These are phyloP conservation scores for Dacryopinax primogenitus DNA, from an alignment of 768 basidiomycete genomes.

Conservation along the genomic window DNA sequence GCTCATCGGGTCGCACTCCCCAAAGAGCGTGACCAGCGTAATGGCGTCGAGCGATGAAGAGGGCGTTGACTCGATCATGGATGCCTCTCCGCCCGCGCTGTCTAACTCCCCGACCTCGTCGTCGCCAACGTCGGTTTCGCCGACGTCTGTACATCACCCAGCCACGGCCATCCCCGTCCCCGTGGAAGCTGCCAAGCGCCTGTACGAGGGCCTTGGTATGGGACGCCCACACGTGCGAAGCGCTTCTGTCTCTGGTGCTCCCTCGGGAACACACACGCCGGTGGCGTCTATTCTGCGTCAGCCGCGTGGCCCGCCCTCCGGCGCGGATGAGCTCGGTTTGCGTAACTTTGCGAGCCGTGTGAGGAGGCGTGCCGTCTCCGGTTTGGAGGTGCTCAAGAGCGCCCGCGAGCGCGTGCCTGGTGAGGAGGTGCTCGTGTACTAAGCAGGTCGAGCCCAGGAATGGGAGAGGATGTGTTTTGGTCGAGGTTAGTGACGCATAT, in stretches of 20 bases:
- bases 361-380: constrained; percentile 71
- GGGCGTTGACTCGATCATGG: neutral
- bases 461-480: neutral
- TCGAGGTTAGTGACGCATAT: neutral
- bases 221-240: constrained; percentile 40
- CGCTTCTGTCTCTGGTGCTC: constrained; percentile 22
- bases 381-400: constrained; percentile 63
- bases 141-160: constrained; percentile 34
- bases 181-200: constrained; percentile 74
- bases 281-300: constrained; percentile 66
- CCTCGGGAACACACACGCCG: constrained; percentile 40
- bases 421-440: constrained; percentile 5
- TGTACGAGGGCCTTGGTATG: constrained; percentile 80
- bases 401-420: constrained; percentile 42
- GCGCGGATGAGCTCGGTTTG: constrained; percentile 71
- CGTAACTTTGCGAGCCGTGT: constrained; percentile 83
- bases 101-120: constrained; percentile 5
- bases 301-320: constrained; percentile 76
- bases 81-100: neutral
- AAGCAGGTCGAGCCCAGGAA: neutral
- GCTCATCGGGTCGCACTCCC: neutral
- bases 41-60: neutral
- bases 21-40: neutral
- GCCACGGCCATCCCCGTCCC: constrained; percentile 34
- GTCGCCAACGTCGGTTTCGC: neutral